A percentile compares a stretch with the other conserved stretches of the same genome.
These are phyloP conservation scores for Mycena belliarum DNA, from an alignment of 768 basidiomycete genomes.

Conservation along the genomic window DNA sequence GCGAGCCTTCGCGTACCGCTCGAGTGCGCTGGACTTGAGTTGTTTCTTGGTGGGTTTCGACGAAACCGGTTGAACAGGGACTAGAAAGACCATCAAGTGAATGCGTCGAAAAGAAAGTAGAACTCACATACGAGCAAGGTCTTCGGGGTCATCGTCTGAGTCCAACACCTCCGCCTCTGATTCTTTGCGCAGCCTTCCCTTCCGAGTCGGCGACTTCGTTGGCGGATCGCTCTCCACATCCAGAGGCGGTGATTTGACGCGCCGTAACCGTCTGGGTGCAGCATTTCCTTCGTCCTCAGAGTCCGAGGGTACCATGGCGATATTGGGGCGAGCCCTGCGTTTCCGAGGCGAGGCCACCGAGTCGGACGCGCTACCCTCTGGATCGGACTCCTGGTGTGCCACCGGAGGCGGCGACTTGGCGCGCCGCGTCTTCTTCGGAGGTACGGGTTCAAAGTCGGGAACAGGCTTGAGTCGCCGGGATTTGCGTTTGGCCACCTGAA, in stretches of 20 bases:
- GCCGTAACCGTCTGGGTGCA: constrained; percentile 6
- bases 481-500: not conserved
- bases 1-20: constrained; percentile 17
- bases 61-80: constrained; percentile 3
- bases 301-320: constrained; percentile 13
- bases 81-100: not conserved
- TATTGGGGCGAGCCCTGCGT: not conserved
- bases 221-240: constrained; percentile 11
- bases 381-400: not conserved
- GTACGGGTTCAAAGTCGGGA: not conserved
- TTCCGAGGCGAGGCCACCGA: not conserved
- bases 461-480: not conserved
- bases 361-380: not conserved
- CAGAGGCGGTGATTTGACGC: constrained; percentile 6
- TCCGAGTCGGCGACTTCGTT: constrained; percentile 1
- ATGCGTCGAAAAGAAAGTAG: not conserved
- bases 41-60: constrained; percentile 13
- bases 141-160: constrained; percentile 20
- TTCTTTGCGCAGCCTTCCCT: constrained; percentile 14
- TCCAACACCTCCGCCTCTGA: constrained; percentile 5
- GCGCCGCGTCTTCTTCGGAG: not conserved
- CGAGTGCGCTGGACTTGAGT: constrained; percentile 11
- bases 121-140: constrained; percentile 12
- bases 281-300: constrained; percentile 1
- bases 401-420: not conserved